Evolutionary conservation across 345 rosid genomes (phyloP), one percentile per base, ranked within the genome.

Genomic region (Acer campestre): DNA sequence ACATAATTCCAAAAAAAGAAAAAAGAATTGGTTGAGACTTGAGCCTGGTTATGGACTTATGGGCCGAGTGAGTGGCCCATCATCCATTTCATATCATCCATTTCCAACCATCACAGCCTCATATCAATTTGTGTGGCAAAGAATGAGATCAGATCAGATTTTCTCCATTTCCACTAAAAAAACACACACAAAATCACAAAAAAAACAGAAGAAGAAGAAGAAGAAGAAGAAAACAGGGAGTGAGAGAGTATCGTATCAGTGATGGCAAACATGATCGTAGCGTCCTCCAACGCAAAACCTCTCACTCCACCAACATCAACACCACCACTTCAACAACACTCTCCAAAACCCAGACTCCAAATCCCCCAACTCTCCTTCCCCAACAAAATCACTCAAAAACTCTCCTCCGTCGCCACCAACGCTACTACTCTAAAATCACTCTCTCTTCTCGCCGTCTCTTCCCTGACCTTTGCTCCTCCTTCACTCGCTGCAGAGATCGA

Each of bases 211-310:
- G 14, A 25, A 38, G 31, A 31, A 17, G 18, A 16, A 16, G 7
- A 2, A 59, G 10, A 67, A 51, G 10, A 10, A 18, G 11, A 25
- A 38, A 31, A 31, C 42, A 49, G 58, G 42, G 46, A 42, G 35
- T 8, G 46, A 42, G 46, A 56, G 20, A 67, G 38, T 35, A 35
- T 35, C 38, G 38, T 35, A 25, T 17, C 73, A 55, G 83, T 88
- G 80, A 94, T 94, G 97, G 95, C 97, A 78, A 88, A 79, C 83
- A 71, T 92, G 85, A 89, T 96, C 70, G 86, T 92, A 94, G 97
- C 97, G 51, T 85, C 95, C 74, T 84, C 90, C 22, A 83, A 79
- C 17, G 78, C 80, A 72, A 89, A 85, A 70, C 84, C 91, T 61
- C 11, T 87, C 29, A 76, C 75, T 80, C 29, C 78, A 22, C 51